Evolutionary conservation across 1,284 basidiomycete species (phyloP), one percentile per base, ranked within the genome.

Genomic region (Phellinidium pouzarii): DNA sequence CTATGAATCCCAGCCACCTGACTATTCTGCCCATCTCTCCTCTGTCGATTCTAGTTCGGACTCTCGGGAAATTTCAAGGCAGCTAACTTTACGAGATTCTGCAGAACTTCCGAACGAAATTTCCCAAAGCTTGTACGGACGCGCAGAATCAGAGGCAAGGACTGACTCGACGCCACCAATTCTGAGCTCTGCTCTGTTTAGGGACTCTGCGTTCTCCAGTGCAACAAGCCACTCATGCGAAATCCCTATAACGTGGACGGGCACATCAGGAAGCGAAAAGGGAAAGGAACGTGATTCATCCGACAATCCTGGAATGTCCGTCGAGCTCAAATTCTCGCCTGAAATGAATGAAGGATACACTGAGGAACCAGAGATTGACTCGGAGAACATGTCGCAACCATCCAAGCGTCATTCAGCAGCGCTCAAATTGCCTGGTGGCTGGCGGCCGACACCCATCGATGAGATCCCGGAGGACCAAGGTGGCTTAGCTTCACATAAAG

Each of bases 131-230:
- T 51, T 53, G 5, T 44, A 31, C 19, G 47, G 45, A 7, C 45
- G 37, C 17, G 25, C 46, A 6, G 20, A 45, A 58, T 55, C 61
- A 58, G 25, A 40, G 26, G 37, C 66, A 59, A 55, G 65, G 60
- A 37, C 40, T 19, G 38, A 44, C 59, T 48, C 68, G 11, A 71
- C 72, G 37, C 65, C 72, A 5, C 71, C 70, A 26, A 70, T 72
- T 46, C 80, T 79, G 50, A 65, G 63, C 26, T 34, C 51, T 14
- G 43, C 43, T 19, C 45, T 43, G 46, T 60, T 66, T 60, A 68
- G 79, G 47, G 79, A 82, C 59, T 80, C 80, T 12, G 71, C 68
- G 9, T 70, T 79, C 58, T 80, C 79, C 19, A 66, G 71, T 9
- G 69, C 64, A 19, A 76, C 70, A 7, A 70, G 71, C 3, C 63